phyloP scores from a whole-genome alignment of 768 basidiomycete genomes.

The Naganishia friedmannii region DNA sequence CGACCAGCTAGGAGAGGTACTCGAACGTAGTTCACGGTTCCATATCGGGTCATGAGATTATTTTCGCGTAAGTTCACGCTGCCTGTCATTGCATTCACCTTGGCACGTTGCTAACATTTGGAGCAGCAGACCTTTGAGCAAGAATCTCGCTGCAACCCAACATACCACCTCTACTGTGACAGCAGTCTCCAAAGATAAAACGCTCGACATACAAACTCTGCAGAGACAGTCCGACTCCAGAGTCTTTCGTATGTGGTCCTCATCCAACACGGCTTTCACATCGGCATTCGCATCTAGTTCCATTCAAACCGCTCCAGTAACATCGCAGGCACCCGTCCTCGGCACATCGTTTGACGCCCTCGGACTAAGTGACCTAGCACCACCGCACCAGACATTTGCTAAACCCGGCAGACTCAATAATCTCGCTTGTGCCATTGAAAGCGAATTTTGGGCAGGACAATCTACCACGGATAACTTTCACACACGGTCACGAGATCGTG shows the following conservation, averaged over 20 bases:
- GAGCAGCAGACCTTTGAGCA: neutral
- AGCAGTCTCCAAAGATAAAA: neutral
- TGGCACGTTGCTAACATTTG: neutral
- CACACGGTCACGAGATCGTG: neutral
- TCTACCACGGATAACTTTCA: slow-evolving; percentile 1
- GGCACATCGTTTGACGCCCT: neutral
- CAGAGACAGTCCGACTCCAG: neutral
- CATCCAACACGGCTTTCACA: neutral
- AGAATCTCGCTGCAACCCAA: neutral
- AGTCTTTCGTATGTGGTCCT: neutral
- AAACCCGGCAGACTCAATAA: slow-evolving; percentile 16
- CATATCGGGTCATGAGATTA: neutral
- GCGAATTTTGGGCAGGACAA: neutral
- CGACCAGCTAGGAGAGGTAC: neutral
- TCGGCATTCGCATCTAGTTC: slow-evolving; percentile 3
- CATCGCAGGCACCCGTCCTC: neutral
- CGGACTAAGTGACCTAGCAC: neutral
- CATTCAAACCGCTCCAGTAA: neutral
- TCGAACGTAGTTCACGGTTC: neutral
- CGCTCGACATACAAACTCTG: neutral
- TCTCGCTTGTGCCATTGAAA: slow-evolving; percentile 12
- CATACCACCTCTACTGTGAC: neutral
- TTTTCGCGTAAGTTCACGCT: neutral
- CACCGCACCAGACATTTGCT: neutral
- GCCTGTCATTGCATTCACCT: neutral